Percentiles rank a stretch among this genome's conserved stretches.
Conservation (phyloP, 805 yeast species). For the Lipomyces lipofer region DNA sequence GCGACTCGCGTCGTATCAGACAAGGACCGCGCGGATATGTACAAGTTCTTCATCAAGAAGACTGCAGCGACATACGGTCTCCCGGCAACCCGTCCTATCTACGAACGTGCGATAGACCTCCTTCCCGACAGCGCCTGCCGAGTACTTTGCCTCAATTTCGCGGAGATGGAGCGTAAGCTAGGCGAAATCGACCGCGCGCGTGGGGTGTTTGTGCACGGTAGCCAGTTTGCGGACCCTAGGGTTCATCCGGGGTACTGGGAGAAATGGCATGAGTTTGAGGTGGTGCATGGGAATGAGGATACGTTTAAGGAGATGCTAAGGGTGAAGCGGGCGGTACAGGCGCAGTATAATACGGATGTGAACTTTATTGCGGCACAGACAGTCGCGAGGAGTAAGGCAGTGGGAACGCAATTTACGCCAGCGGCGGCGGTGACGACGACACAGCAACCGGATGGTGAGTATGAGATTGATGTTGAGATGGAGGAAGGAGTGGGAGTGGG, state of each 20-base stretch:
- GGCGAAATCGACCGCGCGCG: constrained; percentile 64
- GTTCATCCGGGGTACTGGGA: constrained; percentile 52
- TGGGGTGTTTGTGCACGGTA: constrained; percentile 58
- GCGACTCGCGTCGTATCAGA: constrained; percentile 42
- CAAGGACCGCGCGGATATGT: constrained; percentile 44
- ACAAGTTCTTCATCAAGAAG: constrained; percentile 47
- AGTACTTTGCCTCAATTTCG: constrained; percentile 54
- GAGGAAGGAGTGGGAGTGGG: too few species aligned
- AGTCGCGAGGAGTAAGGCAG: constrained; percentile 14
- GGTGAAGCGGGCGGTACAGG: constrained; percentile 50
- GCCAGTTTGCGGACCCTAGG: constrained; percentile 45
- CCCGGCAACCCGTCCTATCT: constrained; percentile 49
- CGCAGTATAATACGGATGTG: constrained; percentile 35
- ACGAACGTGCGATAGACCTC: constrained; percentile 52
- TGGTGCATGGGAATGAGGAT: constrained; percentile 66
- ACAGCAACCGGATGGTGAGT: too few species aligned
- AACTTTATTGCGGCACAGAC: constrained; percentile 34
- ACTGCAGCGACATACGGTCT: constrained; percentile 46
- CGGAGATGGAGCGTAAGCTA: constrained; percentile 53
- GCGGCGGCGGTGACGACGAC: too few species aligned
- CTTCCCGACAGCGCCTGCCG: constrained; percentile 49
- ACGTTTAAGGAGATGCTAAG: constrained; percentile 74
- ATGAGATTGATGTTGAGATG: too few species aligned
- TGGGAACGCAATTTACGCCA: not conserved
- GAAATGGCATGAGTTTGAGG: constrained; percentile 73